Evolutionary conservation across 2,329 filamentous ascomycete genomes (phyloP), one percentile per base, ranked within the genome.

Genomic region (Pseudogymnoascus sp.): DNA sequence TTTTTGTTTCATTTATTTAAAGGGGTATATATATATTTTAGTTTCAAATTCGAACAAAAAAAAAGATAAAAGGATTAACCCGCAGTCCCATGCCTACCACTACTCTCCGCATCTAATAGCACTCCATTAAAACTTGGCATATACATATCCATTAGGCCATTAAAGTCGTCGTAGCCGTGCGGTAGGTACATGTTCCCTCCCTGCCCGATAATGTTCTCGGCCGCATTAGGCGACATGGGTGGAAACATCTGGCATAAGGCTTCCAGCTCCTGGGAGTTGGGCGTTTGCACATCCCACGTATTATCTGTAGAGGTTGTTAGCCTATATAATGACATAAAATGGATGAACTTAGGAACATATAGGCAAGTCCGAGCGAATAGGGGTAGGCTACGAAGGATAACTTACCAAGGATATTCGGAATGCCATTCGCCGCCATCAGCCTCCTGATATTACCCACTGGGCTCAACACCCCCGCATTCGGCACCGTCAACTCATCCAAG

Each of bases 401-500:
- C 61, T 31, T 13, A 62, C 61, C 45, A 21, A 45, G 34, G 13
- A 41, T 45, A 31, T 62, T 45, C 23, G 36, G 41, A n/a, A 62
- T 62, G 39, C 36, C 36, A 45, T 63, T 61, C 23, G 48, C 48
- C 10, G 45, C 39, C 48, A 63, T 63, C 16, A 63, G 43, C 25
- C 62, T 43, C 6, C 62, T 28, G 23, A 67, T 67, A 39, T 65
- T 67, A 51, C 37, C 62, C 2, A 64, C 64, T 13, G 65, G 65
- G 23, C 62, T 63, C 14, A 62, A 51, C 7, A 67, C 64, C 4
- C 65, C 67, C 68, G 77, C 62, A 63, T 73, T 73, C 1, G 71
- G 67, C 6, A 72, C 63, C 11, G 68, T 69, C n/a, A 77, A 66
- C 41, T 76, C 74, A 43, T 76, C 73, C 7, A 77, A 67, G 25